A percentile compares a stretch with the other conserved stretches of the same genome.
These are phyloP conservation scores for Puccinia polysora DNA, from an alignment of 1,284 basidiomycete species.

Conservation along the genomic window DNA sequence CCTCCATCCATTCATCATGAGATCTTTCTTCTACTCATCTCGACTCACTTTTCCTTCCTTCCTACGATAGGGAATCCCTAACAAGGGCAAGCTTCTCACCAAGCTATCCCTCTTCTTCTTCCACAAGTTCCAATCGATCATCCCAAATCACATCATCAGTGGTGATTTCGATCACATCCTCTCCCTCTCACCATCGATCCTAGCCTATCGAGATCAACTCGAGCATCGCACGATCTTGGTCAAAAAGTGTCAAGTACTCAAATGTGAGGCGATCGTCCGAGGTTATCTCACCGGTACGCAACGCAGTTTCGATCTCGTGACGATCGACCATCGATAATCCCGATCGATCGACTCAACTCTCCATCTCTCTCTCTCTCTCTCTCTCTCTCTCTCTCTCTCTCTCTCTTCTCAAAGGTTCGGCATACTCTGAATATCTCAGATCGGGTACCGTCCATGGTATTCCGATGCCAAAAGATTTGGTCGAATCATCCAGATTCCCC, in stretches of 20 bases:
- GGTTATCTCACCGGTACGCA: constrained; percentile 82
- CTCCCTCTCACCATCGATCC: constrained; percentile 45
- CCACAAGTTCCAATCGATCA: constrained; percentile 63
- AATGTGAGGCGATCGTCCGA: constrained; percentile 93
- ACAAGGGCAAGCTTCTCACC: constrained; percentile 86
- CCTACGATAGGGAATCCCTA: constrained; percentile 72
- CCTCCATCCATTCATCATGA: constrained; percentile 45
- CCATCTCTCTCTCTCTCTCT: background rate
- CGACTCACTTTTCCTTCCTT: background rate
- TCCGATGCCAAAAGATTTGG: constrained; percentile 66
- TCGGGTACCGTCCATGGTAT: constrained; percentile 85
- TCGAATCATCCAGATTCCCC: constrained; percentile 78
- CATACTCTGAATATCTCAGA: constrained; percentile 89
- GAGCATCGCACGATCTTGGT: constrained; percentile 87
- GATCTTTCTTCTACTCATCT: background rate
- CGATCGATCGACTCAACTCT: background rate
- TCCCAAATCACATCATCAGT: constrained; percentile 82
- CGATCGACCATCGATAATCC: background rate
- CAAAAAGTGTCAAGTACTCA: constrained; percentile 78
- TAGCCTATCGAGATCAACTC: constrained; percentile 60
- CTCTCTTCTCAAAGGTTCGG: constrained; percentile 70
- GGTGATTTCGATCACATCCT: constrained; percentile 53
- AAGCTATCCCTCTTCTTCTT: constrained; percentile 95
- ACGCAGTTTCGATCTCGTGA: constrained; percentile 15
- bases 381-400: constrained; percentile 11